These are phyloP conservation scores for Heritiera fomes DNA, from an alignment of 345 rosid genomes.

Conservation along the genomic window DNA sequence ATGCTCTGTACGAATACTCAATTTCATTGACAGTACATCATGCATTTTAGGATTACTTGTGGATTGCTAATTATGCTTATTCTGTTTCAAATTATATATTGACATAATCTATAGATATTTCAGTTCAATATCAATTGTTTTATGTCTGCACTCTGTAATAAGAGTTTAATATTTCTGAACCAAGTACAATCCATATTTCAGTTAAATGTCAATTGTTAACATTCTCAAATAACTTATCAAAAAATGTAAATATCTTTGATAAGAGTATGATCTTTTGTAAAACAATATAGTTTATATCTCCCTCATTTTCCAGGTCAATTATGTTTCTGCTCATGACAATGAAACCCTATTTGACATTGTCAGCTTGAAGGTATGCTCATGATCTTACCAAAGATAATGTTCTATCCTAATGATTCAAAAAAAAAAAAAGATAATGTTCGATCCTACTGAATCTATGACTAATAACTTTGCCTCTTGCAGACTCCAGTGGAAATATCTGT, in stretches of 20 bases:
- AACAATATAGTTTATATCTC: background rate
- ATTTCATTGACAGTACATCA: background rate
- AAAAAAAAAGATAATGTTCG: background rate
- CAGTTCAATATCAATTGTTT: background rate
- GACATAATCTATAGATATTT: background rate
- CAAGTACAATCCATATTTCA: background rate
- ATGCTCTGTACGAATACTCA: background rate
- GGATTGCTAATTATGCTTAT: background rate
- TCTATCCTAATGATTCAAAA: background rate
- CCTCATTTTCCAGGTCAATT: constrained; percentile 59
- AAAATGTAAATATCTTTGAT: background rate
- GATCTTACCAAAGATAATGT: constrained; percentile 11
- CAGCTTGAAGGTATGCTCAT: constrained; percentile 69
- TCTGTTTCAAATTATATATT: background rate
- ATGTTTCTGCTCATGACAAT: constrained; percentile 98
- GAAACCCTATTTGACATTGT: constrained; percentile 89
- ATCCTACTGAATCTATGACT: constrained; percentile 3
- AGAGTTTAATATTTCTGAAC: background rate
- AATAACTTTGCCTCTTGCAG: constrained; percentile 39
- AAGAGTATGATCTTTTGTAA: background rate
- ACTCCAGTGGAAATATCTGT: constrained; percentile 73
- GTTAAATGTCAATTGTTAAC: background rate
- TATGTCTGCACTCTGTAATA: background rate
- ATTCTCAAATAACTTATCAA: background rate
- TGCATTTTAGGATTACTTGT: background rate